Evolutionary conservation across 148 eudicot genomes (phyloP).

Genomic region (Polygonum maritimum): DNA sequence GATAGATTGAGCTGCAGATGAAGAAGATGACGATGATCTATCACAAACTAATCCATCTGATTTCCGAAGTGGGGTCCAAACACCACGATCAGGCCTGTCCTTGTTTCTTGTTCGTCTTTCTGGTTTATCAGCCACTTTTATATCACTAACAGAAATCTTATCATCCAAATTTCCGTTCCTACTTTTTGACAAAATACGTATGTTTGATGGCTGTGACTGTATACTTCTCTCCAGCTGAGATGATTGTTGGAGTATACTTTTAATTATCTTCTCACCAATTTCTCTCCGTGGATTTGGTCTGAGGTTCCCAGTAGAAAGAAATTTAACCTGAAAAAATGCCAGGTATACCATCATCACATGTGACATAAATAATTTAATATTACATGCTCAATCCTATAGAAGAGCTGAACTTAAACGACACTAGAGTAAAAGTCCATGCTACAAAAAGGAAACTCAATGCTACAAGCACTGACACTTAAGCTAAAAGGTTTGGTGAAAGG

Average conservation of each 20-base stretch:
- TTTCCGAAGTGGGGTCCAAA: constrained; percentile 6
- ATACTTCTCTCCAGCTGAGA: not conserved
- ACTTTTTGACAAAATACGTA: constrained; percentile 4
- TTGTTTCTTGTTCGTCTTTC: constrained; percentile 3
- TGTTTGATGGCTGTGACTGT: constrained; percentile 5
- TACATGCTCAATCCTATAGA: not conserved
- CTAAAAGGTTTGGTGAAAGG: not conserved
- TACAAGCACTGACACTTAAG: not conserved
- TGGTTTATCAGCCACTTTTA: not conserved
- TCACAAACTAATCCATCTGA: not conserved
- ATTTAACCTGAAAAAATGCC: not conserved
- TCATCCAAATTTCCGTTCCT: not conserved
- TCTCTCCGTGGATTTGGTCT: constrained; percentile 3
- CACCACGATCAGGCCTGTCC: constrained; percentile 4
- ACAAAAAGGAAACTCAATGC: not conserved
- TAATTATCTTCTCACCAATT: constrained; percentile 1
- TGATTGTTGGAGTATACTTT: constrained; percentile 3
- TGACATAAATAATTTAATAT: not conserved
- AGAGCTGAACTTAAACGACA: not conserved
- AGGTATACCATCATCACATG: not conserved
- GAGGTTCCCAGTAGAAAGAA: not conserved
- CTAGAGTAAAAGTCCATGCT: no score
- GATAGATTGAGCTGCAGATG: not conserved
- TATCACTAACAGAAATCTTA: not conserved
- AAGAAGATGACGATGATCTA: not conserved